Evolutionary conservation across 148 eudicot species (phyloP).

Genomic region (Amaranthus cruentus): DNA sequence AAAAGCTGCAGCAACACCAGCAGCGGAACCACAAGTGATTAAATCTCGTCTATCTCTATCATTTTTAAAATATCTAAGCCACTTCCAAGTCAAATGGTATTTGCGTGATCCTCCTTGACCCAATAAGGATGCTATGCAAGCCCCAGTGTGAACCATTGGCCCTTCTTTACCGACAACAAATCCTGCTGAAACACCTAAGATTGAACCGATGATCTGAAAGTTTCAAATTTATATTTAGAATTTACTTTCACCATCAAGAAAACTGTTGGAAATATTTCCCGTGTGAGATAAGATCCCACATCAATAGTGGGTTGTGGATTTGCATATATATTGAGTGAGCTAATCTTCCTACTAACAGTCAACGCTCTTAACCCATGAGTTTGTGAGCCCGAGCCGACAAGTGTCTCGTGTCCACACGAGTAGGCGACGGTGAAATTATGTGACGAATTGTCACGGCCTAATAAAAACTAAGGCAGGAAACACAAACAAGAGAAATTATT

Average conservation of each 20-base stretch:
- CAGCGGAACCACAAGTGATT: constrained; percentile 85
- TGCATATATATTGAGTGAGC: no score
- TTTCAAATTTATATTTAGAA: background rate
- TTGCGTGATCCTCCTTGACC: constrained; percentile 87
- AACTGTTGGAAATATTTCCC: background rate
- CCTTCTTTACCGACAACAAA: constrained; percentile 91
- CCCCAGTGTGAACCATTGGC: constrained; percentile 87
- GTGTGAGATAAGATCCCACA: no score
- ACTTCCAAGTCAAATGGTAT: constrained; percentile 66
- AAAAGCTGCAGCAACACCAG: constrained; percentile 87
- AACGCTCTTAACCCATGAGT: no score
- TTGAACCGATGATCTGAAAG: constrained; percentile 63
- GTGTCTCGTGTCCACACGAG: no score
- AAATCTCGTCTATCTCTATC: constrained; percentile 72
- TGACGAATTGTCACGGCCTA: no score
- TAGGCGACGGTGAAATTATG: no score
- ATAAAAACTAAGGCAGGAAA: no score
- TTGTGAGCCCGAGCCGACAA: no score
- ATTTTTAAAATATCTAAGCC: constrained; percentile 72
- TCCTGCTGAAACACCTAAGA: constrained; percentile 72
- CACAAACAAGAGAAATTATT: no score
- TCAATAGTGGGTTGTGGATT: no score
- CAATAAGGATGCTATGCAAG: constrained; percentile 70
- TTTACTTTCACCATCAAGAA: background rate
- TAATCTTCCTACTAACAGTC: no score